Percentiles rank a stretch among this genome's conserved stretches.
Conservation (phyloP, 257 asterid species). For the Solanum clarkiae region DNA sequence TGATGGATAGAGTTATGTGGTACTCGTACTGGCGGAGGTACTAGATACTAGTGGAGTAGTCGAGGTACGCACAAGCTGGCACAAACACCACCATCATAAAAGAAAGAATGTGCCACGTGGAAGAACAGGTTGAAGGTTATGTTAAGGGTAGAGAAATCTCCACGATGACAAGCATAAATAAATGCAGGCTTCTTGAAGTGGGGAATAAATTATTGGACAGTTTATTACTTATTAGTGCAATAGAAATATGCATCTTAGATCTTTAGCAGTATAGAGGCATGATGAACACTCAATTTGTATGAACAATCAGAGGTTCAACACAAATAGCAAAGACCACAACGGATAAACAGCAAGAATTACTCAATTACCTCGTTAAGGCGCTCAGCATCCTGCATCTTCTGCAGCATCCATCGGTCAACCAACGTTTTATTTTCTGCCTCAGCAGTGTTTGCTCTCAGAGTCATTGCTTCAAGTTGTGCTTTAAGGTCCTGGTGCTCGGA, state of each 20-base stretch:
- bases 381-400: conserved; percentile 91
- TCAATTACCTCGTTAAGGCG: conserved; percentile 75
- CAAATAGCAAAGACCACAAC: background rate
- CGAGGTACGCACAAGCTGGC: background rate
- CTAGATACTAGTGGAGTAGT: background rate
- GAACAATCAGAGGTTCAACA: background rate
- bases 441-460: conserved; percentile 48
- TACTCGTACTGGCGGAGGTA: background rate
- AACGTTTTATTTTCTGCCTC: conserved; percentile 77
- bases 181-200: background rate
- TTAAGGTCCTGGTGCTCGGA: conserved; percentile 66
- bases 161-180: background rate
- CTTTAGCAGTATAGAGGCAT: background rate
- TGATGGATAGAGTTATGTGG: background rate
- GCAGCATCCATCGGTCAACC: conserved; percentile 87
- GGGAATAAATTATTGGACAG: background rate
- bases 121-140: background rate
- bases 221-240: background rate
- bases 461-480: conserved; percentile 55
- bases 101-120: background rate
- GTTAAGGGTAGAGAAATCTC: background rate
- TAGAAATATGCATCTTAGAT: background rate
- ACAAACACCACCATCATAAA: background rate
- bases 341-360: background rate
- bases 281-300: background rate